Conservation (phyloP, 1,284 basidiomycete species). For the Chiua sp. region DNA sequence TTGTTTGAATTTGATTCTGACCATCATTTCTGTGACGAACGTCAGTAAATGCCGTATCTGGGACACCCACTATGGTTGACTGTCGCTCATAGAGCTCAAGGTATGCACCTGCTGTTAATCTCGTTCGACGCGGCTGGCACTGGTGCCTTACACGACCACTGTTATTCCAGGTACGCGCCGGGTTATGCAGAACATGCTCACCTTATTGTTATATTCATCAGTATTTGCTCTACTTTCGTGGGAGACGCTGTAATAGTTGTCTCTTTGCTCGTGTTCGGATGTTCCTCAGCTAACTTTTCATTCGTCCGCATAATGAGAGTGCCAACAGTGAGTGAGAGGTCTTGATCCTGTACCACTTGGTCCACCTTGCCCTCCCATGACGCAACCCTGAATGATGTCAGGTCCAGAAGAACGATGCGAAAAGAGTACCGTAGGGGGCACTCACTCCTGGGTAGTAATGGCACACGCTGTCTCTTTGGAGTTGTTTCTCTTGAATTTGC, state of each 20-base stretch:
- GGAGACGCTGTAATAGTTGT: not conserved
- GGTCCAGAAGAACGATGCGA: too few relatives aligned
- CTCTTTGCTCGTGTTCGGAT: not conserved
- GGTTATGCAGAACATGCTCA: conserved; percentile 5
- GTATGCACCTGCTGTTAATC: conserved; percentile 8
- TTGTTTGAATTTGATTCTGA: not conserved
- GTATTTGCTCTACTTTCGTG: not conserved
- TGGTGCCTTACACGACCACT: not conserved
- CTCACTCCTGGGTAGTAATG: too few relatives aligned
- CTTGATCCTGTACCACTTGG: not conserved
- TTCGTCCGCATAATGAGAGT: not conserved
- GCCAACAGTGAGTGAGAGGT: not conserved
- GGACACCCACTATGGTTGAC: conserved; percentile 21
- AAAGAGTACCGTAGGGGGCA: too few relatives aligned
- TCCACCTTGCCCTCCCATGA: not conserved
- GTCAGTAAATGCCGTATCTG: not conserved
- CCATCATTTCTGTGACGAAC: conserved; percentile 1
- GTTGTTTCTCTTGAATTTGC: not conserved
- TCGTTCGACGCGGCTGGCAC: not conserved
- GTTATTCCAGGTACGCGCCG: conserved; percentile 15
- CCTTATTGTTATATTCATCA: not conserved
- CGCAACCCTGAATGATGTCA: conserved; percentile 2
- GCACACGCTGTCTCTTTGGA: not conserved
- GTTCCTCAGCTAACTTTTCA: not conserved
- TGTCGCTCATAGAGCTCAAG: conserved; percentile 29